phyloP scores from a whole-genome alignment of 331 rosid species.

The Acacia concinna region DNA sequence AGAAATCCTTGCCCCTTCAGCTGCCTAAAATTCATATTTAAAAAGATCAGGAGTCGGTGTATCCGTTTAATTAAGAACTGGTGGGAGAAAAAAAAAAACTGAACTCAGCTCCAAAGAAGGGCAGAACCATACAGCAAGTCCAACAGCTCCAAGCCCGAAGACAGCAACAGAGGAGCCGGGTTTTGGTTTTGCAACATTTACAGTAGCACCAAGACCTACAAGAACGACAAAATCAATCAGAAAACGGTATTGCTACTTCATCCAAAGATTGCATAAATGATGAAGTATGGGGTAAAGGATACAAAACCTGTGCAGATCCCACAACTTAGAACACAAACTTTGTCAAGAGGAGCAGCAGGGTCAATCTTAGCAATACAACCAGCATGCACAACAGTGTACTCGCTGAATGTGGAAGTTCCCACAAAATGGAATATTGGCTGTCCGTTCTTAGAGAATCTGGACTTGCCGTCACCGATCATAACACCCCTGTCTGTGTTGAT shows the following conservation, averaged over 20 bases:
- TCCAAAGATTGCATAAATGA: background rate
- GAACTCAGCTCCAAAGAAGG: background rate
- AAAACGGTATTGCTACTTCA: background rate
- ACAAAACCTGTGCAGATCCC: slow-evolving; percentile 54
- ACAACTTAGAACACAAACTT: slow-evolving; percentile 62
- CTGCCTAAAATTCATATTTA: slow-evolving; percentile 29
- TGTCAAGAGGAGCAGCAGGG: slow-evolving; percentile 58
- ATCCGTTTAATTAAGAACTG: background rate
- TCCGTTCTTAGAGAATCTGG: slow-evolving; percentile 57
- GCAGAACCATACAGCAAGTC: slow-evolving; percentile 53
- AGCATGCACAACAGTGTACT: slow-evolving; percentile 52
- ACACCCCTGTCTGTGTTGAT: slow-evolving; percentile 56
- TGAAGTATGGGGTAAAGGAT: too few relatives aligned
- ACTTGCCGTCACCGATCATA: slow-evolving; percentile 47
- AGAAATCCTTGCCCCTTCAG: slow-evolving; percentile 48
- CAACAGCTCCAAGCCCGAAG: slow-evolving; percentile 64
- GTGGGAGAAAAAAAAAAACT: background rate
- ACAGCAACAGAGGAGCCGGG: slow-evolving; percentile 54
- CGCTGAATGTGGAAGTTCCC: slow-evolving; percentile 62
- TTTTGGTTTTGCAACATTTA: slow-evolving; percentile 61
- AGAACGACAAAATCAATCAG: background rate
- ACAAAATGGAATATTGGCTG: slow-evolving; percentile 54
- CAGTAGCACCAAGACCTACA: slow-evolving; percentile 56
- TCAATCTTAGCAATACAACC: slow-evolving; percentile 57
- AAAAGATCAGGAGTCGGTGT: background rate